Evolutionary conservation across 2,329 filamentous ascomycete species (phyloP).

Genomic region (Trichoderma sp.): DNA sequence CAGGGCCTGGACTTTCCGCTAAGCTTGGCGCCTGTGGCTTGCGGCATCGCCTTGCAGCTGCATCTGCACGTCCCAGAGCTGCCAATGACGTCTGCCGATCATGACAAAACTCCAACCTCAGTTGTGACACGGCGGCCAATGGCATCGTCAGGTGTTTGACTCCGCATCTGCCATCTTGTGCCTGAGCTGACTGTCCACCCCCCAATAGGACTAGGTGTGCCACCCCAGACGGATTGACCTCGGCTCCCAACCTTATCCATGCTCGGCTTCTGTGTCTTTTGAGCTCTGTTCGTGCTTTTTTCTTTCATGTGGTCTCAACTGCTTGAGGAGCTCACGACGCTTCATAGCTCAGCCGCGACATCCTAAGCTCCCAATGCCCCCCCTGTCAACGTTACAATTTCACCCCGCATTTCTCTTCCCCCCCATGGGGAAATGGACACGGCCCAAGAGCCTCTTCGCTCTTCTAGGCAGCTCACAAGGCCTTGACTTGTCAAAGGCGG

Average conservation of each 20-base stretch:
- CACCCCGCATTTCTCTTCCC: conserved; percentile 16
- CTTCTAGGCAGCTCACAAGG: conserved; percentile 13
- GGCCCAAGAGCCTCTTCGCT: neutral
- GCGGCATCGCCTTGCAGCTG: neutral
- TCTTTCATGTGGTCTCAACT: conserved; percentile 12
- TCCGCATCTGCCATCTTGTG: conserved; percentile 5
- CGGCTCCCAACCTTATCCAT: conserved; percentile 2
- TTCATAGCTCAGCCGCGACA: neutral
- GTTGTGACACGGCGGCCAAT: neutral
- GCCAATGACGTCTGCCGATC: neutral
- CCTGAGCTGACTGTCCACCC: conserved; percentile 5
- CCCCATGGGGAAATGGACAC: conserved; percentile 17
- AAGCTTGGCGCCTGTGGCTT: conserved; percentile 5
- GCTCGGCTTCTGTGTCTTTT: neutral
- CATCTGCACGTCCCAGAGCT: neutral
- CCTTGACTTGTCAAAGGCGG: neutral
- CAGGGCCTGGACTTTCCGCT: neutral
- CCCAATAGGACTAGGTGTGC: neutral
- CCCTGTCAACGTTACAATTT: neutral
- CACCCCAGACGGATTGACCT: conserved; percentile 6
- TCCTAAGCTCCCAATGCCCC: neutral
- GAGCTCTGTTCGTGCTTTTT: neutral
- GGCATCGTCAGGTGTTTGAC: neutral
- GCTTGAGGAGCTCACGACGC: neutral
- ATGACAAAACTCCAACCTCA: neutral